phyloP scores from a whole-genome alignment of 345 rosid genomes.

The Acer campestre region DNA sequence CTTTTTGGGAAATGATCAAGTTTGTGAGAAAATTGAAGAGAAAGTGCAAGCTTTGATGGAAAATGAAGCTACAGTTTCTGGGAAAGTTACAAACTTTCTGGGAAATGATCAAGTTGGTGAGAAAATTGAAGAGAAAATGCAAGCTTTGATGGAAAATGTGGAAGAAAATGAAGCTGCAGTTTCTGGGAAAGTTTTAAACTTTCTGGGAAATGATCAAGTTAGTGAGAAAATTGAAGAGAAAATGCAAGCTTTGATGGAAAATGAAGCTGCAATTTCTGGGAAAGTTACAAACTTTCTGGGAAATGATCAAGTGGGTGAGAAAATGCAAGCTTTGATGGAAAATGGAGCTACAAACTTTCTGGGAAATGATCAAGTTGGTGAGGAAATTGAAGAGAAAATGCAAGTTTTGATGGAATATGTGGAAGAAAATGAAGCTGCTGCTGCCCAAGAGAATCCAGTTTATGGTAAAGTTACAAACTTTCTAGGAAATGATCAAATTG shows the following conservation, averaged over 20 bases:
- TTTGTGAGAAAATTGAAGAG: slow-evolving; percentile 19
- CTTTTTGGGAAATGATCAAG: slow-evolving; percentile 7
- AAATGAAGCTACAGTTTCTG: slow-evolving; percentile 21
- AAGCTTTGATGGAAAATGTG: slow-evolving; percentile 13
- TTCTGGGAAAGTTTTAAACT: background rate
- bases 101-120: slow-evolving; percentile 20
- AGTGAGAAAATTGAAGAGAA: slow-evolving; percentile 16
- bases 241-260: slow-evolving; percentile 6
- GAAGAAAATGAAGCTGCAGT: slow-evolving; percentile 12
- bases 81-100: background rate
- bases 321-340: no score
- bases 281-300: background rate
- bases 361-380: no score
- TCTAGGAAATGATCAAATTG: slow-evolving; percentile 19
- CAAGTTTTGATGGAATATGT: no score
- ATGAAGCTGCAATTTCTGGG: background rate
- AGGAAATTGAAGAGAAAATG: no score
- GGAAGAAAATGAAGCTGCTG: no score
- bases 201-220: slow-evolving; percentile 6
- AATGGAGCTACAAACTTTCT: no score
- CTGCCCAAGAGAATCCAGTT: no score
- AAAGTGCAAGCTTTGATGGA: slow-evolving; percentile 10
- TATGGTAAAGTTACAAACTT: background rate
- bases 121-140: slow-evolving; percentile 8
- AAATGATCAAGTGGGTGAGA: slow-evolving; percentile 21